Percentiles rank a stretch among this genome's conserved stretches.
These are phyloP conservation scores for Taiwanofungus camphoratus DNA, from an alignment of 1,284 basidiomycete genomes.

Conservation along the genomic window DNA sequence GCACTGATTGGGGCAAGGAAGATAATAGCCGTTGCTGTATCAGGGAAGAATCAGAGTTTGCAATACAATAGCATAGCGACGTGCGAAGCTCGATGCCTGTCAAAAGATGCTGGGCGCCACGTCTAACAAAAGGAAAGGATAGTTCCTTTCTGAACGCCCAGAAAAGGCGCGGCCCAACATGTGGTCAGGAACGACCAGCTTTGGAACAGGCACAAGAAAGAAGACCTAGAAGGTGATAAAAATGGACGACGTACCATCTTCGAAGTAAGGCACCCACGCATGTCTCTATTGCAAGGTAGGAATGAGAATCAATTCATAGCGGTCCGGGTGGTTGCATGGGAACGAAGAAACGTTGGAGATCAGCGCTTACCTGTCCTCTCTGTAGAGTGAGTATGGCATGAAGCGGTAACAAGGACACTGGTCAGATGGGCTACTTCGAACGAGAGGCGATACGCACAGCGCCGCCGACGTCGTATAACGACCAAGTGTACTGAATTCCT, in stretches of 20 bases:
- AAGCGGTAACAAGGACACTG: neutral
- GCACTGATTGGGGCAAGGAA: conserved; percentile 77
- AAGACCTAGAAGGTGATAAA: neutral
- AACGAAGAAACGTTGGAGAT: conserved; percentile 3
- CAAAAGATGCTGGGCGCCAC: too few species aligned
- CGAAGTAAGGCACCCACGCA: conserved; percentile 78
- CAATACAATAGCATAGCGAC: neutral
- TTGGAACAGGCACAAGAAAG: too few species aligned
- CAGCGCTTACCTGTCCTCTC: conserved; percentile 46
- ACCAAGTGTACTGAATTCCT: conserved; percentile 61
- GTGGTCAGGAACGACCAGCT: too few species aligned
- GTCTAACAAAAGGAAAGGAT: too few species aligned
- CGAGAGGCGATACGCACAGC: conserved; percentile 47
- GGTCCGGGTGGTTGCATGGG: conserved; percentile 2
- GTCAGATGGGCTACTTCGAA: neutral
- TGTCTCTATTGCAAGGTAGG: conserved; percentile 43
- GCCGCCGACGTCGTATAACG: conserved; percentile 76
- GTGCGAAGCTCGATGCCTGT: too few species aligned
- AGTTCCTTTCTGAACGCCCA: too few species aligned
- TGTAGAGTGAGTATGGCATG: conserved; percentile 19
- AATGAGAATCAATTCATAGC: neutral
- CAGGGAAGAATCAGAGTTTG: conserved; percentile 4
- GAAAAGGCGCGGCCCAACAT: too few species aligned
- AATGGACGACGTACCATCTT: conserved; percentile 51
- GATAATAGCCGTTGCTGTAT: conserved; percentile 63